Conservation (phyloP, 345 rosid genomes). For the Eucalyptus caleyi region DNA sequence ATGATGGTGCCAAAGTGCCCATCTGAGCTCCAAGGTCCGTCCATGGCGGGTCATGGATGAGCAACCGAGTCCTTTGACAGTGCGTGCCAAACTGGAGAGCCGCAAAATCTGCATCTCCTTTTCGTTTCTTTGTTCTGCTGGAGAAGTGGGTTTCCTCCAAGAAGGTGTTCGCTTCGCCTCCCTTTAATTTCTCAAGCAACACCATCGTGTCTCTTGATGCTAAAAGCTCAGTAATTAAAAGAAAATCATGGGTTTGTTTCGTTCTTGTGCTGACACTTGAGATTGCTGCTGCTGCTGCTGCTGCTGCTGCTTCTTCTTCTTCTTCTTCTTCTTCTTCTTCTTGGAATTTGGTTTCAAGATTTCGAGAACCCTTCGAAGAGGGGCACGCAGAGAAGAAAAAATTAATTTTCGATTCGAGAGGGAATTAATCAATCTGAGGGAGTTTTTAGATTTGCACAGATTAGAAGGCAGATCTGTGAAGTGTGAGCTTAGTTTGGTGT, state of each 20-base stretch:
- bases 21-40: background rate
- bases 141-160: background rate
- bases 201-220: background rate
- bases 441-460: background rate
- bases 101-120: background rate
- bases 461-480: background rate
- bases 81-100: background rate
- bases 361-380: background rate
- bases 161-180: background rate
- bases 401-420: background rate
- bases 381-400: background rate
- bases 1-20: background rate
- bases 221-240: background rate
- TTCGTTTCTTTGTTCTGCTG: background rate
- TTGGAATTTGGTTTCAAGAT: background rate
- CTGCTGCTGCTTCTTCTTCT: background rate
- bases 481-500: background rate
- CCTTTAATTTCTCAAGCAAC: background rate
- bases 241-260: background rate
- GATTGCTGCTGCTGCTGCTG: background rate
- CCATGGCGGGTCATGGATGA: background rate
- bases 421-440: background rate
- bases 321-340: background rate
- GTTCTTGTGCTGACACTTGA: background rate
- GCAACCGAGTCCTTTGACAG: background rate